Percentiles rank a stretch among this genome's conserved stretches.
Evolutionary conservation across 805 yeast species (phyloP).

Genomic region (Candida xiaguanensis): DNA sequence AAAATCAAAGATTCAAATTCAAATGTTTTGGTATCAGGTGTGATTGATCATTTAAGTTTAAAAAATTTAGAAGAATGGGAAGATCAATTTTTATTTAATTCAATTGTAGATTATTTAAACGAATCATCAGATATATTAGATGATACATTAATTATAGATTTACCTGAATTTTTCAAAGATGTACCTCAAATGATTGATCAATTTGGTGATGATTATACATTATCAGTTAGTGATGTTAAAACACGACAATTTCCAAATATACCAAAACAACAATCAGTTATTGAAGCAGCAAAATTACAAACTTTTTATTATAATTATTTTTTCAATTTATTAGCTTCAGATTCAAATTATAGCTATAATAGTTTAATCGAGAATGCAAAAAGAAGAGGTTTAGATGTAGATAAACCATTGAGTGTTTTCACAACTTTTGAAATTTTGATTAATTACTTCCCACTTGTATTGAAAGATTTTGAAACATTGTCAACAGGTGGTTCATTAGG

Average conservation of each 20-base stretch:
- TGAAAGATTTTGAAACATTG: slow-evolving; percentile 42
- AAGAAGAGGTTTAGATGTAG: slow-evolving; percentile 46
- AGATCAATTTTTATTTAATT: slow-evolving; percentile 21
- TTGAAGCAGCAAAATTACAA: slow-evolving; percentile 52
- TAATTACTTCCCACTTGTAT: slow-evolving; percentile 30
- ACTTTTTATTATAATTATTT: slow-evolving; percentile 56
- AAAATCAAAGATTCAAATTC: neutral
- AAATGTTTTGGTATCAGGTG: slow-evolving; percentile 54
- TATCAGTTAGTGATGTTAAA: slow-evolving; percentile 49
- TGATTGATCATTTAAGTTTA: slow-evolving; percentile 49
- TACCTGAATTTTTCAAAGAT: slow-evolving; percentile 18
- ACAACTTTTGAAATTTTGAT: slow-evolving; percentile 36
- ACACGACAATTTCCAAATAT: slow-evolving; percentile 45
- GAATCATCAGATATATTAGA: slow-evolving; percentile 12
- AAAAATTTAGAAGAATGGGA: slow-evolving; percentile 10
- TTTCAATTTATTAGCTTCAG: slow-evolving; percentile 31
- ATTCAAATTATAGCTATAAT: slow-evolving; percentile 29
- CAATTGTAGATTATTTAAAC: slow-evolving; percentile 18
- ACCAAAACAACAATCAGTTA: slow-evolving; percentile 50
- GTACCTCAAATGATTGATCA: slow-evolving; percentile 13
- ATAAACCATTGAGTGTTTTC: slow-evolving; percentile 44
- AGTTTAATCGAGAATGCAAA: slow-evolving; percentile 44
- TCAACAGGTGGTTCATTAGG: slow-evolving; percentile 45
- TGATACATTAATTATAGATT: slow-evolving; percentile 23
- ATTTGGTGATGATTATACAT: slow-evolving; percentile 11